Percentiles rank a stretch among this genome's conserved stretches.
These are phyloP conservation scores for Wickerhamomyces pijperi DNA, from an alignment of 805 yeast genomes.

Conservation along the genomic window DNA sequence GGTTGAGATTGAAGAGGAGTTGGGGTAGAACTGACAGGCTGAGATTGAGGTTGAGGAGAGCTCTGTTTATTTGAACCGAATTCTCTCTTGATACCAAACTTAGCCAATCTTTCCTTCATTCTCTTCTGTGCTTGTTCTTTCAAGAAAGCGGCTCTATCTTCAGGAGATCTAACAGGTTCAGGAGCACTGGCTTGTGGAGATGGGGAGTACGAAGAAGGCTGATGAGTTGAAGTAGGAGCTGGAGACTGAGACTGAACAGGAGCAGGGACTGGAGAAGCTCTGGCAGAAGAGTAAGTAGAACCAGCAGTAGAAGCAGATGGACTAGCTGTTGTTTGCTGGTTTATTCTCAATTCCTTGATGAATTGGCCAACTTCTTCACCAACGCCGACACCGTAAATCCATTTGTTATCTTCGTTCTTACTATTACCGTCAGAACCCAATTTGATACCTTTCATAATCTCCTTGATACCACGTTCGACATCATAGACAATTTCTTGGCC, in stretches of 20 bases:
- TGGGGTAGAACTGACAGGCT: no score
- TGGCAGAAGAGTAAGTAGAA: constrained; percentile 9
- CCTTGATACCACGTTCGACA: constrained; percentile 59
- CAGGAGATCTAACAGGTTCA: constrained; percentile 31
- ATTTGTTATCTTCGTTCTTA: constrained; percentile 48
- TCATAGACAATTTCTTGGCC: constrained; percentile 57
- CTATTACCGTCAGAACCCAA: constrained; percentile 21
- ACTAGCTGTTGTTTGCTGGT: constrained; percentile 1
- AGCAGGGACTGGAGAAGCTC: constrained; percentile 11
- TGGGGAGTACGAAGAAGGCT: constrained; percentile 1
- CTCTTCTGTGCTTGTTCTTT: constrained; percentile 74
- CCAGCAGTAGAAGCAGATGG: constrained; percentile 6
- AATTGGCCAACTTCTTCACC: constrained; percentile 55
- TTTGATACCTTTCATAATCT: constrained; percentile 34
- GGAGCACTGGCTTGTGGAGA: neutral
- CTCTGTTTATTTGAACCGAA: constrained; percentile 3
- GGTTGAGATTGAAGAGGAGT: constrained; percentile 1
- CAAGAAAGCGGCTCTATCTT: constrained; percentile 66
- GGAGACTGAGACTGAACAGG: constrained; percentile 11
- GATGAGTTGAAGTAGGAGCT: constrained; percentile 15
- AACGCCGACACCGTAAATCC: constrained; percentile 78
- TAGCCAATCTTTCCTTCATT: constrained; percentile 80
- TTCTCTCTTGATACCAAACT: constrained; percentile 48
- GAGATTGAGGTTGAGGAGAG: constrained; percentile 6
- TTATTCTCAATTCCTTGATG: constrained; percentile 39